Evolutionary conservation across 768 basidiomycete genomes (phyloP).

Genomic region (Mycena crocata): DNA sequence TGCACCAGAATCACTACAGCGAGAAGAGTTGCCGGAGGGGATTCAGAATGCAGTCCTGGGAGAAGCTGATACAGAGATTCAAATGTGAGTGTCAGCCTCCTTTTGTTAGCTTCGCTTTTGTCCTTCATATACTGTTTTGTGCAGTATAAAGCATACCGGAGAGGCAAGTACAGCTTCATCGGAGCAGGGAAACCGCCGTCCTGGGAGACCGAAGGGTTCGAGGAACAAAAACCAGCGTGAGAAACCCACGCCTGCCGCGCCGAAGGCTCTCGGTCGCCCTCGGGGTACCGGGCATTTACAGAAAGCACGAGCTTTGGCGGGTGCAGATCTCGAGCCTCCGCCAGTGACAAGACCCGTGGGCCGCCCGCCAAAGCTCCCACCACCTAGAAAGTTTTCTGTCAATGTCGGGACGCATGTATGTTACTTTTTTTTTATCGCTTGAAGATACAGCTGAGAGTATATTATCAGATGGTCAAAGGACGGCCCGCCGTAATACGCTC

Average conservation of each 20-base stretch:
- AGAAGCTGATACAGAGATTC: no score
- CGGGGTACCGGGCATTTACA: background rate
- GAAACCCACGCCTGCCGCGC: background rate
- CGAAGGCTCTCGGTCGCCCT: constrained; percentile 7
- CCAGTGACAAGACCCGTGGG: constrained; percentile 1
- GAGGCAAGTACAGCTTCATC: no score
- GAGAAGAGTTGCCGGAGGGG: no score
- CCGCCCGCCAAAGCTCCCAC: constrained; percentile 6
- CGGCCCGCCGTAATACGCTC: constrained; percentile 7
- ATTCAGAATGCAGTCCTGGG: no score
- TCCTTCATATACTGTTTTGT: no score
- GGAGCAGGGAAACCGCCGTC: background rate
- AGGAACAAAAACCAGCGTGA: background rate
- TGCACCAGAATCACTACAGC: no score
- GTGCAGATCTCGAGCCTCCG: background rate
- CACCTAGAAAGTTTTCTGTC: background rate
- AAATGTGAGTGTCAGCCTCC: no score
- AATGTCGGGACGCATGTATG: background rate
- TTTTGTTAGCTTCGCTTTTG: no score
- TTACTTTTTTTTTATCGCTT: background rate
- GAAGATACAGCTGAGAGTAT: background rate
- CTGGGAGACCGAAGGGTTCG: constrained; percentile 12
- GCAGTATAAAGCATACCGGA: no score
- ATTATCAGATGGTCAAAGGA: background rate
- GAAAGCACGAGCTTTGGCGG: background rate